Conservation (phyloP, 129 eudicot genomes). For the Erigeron canadensis region DNA sequence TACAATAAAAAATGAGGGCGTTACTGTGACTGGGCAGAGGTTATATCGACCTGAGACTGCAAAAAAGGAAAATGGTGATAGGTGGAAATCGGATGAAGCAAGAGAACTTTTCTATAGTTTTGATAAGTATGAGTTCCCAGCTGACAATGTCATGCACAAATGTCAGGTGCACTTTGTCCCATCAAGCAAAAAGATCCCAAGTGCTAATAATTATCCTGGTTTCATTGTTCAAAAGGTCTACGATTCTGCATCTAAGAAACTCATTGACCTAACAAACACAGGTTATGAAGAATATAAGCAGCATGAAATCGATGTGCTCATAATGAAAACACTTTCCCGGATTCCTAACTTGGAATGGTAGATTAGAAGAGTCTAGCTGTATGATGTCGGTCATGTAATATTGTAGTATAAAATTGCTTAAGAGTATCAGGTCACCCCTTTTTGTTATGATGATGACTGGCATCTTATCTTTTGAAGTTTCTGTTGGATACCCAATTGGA, state of each 20-base stretch:
- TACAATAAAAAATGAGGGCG: slow-evolving; percentile 42
- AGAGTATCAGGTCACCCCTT: not conserved
- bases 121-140: slow-evolving; percentile 76
- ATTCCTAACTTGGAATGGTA: slow-evolving; percentile 8
- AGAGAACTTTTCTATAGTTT: slow-evolving; percentile 87
- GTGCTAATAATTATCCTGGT: slow-evolving; percentile 71
- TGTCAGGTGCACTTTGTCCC: slow-evolving; percentile 86
- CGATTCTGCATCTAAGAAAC: slow-evolving; percentile 58
- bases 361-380: not conserved
- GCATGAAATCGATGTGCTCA: slow-evolving; percentile 66
- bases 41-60: slow-evolving; percentile 88
- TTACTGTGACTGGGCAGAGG: slow-evolving; percentile 84
- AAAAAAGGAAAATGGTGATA: slow-evolving; percentile 60
- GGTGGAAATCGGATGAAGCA: slow-evolving; percentile 62
- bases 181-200: slow-evolving; percentile 64
- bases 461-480: not conserved
- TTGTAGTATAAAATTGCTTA: not conserved
- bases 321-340: slow-evolving; percentile 54
- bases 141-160: slow-evolving; percentile 90
- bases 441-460: not conserved
- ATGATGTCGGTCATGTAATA: not conserved
- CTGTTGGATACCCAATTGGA: not conserved
- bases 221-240: slow-evolving; percentile 79
- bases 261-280: slow-evolving; percentile 63
- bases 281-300: slow-evolving; percentile 66